phyloP scores from a whole-genome alignment of 169 alveolate genomes.

The Plasmodium knowlesi region DNA sequence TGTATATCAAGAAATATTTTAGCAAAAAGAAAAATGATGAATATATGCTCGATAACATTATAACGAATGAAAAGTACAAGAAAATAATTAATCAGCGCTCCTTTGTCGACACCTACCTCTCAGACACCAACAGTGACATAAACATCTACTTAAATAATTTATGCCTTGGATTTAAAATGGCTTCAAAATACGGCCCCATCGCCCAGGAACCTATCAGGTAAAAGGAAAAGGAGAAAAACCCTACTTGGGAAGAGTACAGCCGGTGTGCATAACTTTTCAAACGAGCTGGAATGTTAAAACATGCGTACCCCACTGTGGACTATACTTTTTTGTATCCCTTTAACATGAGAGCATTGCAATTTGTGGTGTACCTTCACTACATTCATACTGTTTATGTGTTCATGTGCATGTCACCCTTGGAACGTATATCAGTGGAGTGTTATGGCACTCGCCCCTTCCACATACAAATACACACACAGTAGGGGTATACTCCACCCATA shows the following conservation, averaged over 20 bases:
- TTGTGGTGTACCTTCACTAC: background rate
- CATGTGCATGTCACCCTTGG: background rate
- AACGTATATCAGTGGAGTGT: background rate
- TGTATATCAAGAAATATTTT: constrained; percentile 61
- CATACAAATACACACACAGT: background rate
- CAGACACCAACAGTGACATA: constrained; percentile 70
- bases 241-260: constrained; percentile 71
- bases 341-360: background rate
- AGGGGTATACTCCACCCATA: background rate
- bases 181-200: constrained; percentile 95
- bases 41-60: constrained; percentile 21
- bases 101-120: constrained; percentile 57
- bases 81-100: constrained; percentile 42
- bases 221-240: constrained; percentile 80
- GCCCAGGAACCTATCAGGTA: constrained; percentile 96
- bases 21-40: constrained; percentile 59
- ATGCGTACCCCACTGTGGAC: background rate
- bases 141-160: constrained; percentile 68
- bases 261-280: background rate
- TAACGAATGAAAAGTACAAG: constrained; percentile 65
- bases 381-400: background rate
- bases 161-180: constrained; percentile 92
- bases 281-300: background rate
- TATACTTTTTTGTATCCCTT: background rate
- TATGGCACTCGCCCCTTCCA: background rate